Evolutionary conservation across 331 rosid genomes (phyloP).

Genomic region (Prunus yedoensis): DNA sequence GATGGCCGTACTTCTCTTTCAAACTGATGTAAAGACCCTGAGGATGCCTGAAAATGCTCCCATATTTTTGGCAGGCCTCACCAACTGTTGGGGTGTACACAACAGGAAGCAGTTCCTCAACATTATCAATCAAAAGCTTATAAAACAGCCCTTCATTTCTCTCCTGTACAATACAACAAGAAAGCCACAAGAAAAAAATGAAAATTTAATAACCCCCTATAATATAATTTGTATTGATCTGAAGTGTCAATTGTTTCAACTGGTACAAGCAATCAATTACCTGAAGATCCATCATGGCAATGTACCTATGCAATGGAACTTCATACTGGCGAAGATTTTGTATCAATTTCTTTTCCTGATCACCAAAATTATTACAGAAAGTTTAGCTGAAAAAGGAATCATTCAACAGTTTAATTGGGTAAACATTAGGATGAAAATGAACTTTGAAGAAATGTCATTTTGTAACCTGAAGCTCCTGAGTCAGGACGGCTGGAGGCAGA

Average conservation of each 20-base stretch:
- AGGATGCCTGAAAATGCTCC: slow-evolving; percentile 91
- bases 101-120: slow-evolving; percentile 92
- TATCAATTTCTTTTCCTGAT: slow-evolving; percentile 79
- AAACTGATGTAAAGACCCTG: slow-evolving; percentile 93
- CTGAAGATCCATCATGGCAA: slow-evolving; percentile 97
- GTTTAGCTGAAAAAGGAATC: not conserved
- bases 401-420: not conserved
- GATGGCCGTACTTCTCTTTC: slow-evolving; percentile 66
- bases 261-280: slow-evolving; percentile 25
- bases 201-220: not conserved
- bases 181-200: slow-evolving; percentile 18
- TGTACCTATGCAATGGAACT: slow-evolving; percentile 81
- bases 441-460: not conserved
- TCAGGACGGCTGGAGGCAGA: slow-evolving; percentile 61
- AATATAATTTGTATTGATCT: not conserved
- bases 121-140: slow-evolving; percentile 86
- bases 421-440: not conserved
- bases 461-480: slow-evolving; percentile 83
- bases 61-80: slow-evolving; percentile 98
- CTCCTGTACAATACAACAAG: slow-evolving; percentile 49
- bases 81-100: slow-evolving; percentile 98
- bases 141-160: slow-evolving; percentile 87
- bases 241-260: not conserved
- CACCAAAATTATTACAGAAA: slow-evolving; percentile 3
- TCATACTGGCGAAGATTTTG: slow-evolving; percentile 65